Evolutionary conservation across 2,329 filamentous ascomycete genomes (phyloP), one percentile per base, ranked within the genome.

Genomic region (Lasiodiplodia sp.): DNA sequence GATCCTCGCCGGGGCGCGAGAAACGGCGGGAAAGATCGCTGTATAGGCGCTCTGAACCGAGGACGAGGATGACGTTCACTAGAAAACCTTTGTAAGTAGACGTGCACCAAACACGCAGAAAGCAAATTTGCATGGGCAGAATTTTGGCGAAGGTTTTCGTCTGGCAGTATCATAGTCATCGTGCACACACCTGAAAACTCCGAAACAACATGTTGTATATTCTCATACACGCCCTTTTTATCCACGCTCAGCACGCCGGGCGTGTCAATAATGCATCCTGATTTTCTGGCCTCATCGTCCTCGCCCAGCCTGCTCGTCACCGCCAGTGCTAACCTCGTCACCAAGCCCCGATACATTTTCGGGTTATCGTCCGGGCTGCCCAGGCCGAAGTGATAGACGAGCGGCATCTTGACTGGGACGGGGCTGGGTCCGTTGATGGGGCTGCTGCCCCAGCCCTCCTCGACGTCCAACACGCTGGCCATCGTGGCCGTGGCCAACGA

Each of bases 341-440:
- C 83, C 70, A 97, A 82, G 14, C 90, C 87, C 75, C 89, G 91
- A 82, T 92, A 98, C 53, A 95, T 81, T 40, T 84, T 86, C 0
- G 87, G 49, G 70, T 93, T 91, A 62, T 93, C 91, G 73, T 93
- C 90, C 0, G 93, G 87, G 70, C 85, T 89, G 65, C 88, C 85
- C 71, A 91, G 84, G 18, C 96, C 95, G 78, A 92, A 97, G 79
- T 94, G 93, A 77, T 97, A 97, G 34, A 95, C 93, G 66, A 99
- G 83, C 5, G 96, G 96, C 73, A 97, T 85, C 83, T 97, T 98
- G 65, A 97, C 93, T 0, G 95, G 94, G 21, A 97, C 90, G 0
- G 90, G 88, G 73, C 91, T 96, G 0, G 96, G 94, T 0, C 95
- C 96, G 72, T 92, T 96, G 74, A 94, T 97, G 0, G 95, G 94